These are phyloP conservation scores for Epichloe brachyelytri DNA, from an alignment of 2,329 filamentous ascomycete genomes.

Conservation along the genomic window DNA sequence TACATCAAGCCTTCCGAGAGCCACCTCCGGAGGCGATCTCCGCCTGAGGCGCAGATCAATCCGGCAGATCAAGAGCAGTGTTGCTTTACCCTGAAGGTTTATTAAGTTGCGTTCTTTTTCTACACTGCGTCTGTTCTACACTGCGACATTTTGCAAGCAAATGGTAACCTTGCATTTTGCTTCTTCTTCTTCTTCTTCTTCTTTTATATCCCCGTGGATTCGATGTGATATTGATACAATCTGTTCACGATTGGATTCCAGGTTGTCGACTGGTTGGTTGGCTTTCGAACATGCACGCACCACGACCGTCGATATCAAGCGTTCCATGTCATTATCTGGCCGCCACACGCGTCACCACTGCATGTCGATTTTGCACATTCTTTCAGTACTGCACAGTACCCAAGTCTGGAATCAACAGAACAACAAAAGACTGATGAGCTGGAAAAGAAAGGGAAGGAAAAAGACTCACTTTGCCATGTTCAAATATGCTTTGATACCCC, in stretches of 20 bases:
- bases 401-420: constrained; percentile 1
- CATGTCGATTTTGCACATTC: not conserved
- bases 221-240: too few relatives aligned
- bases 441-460: not conserved
- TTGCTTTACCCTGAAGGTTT: too few relatives aligned
- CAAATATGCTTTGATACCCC: not conserved
- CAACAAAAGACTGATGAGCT: not conserved
- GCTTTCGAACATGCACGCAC: not conserved
- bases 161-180: too few relatives aligned
- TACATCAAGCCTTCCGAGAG: constrained; percentile 15
- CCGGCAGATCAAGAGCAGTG: constrained; percentile 3
- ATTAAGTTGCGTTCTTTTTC: too few relatives aligned
- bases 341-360: not conserved
- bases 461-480: not conserved
- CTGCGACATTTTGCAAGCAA: too few relatives aligned
- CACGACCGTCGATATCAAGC: not conserved
- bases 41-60: not conserved
- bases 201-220: too few relatives aligned
- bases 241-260: too few relatives aligned
- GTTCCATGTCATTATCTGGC: not conserved
- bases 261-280: too few relatives aligned
- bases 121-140: too few relatives aligned
- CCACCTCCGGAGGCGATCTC: constrained; percentile 8
- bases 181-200: too few relatives aligned
- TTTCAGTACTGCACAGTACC: not conserved